phyloP scores from a whole-genome alignment of 495 filamentous ascomycete species.

The Hyphodiscus hymeniophilus region DNA sequence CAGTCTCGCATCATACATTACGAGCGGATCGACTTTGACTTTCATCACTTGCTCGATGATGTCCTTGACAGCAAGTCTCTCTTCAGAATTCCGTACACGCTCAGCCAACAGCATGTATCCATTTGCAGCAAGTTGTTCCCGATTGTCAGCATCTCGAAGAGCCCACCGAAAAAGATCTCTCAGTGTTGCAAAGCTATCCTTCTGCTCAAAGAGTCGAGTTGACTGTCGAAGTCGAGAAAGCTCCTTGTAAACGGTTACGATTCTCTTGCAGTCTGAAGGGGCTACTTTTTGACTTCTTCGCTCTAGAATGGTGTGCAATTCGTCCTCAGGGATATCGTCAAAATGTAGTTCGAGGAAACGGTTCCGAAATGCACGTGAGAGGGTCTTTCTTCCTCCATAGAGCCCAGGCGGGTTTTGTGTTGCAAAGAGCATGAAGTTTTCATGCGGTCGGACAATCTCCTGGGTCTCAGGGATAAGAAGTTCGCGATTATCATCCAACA shows the following conservation, averaged over 20 bases:
- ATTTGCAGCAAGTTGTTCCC: conserved; percentile 82
- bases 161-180: conserved; percentile 98
- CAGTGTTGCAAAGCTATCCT: conserved; percentile 93
- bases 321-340: conserved; percentile 93
- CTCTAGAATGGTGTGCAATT: conserved; percentile 87
- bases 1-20: conserved; percentile 54
- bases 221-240: conserved; percentile 83
- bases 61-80: conserved; percentile 72
- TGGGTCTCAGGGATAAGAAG: conserved; percentile 96
- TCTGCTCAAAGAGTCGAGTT: conserved; percentile 88
- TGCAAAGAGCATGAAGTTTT: conserved; percentile 97
- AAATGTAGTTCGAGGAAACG: conserved; percentile 96
- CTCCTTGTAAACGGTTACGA: conserved; percentile 91
- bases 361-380: conserved; percentile 93
- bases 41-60: conserved; percentile 93
- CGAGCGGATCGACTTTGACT: conserved; percentile 64
- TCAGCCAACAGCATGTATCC: conserved; percentile 95
- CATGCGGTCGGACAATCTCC: conserved; percentile 80
- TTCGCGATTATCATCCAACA: conserved; percentile 96
- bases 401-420: conserved; percentile 96
- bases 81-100: conserved; percentile 83
- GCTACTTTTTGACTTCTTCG: conserved; percentile 78
- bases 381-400: conserved; percentile 87
- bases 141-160: conserved; percentile 71
- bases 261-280: conserved; percentile 80